Evolutionary conservation across 2,329 filamentous ascomycete species (phyloP), one percentile per base, ranked within the genome.

Genomic region (Cladosporium cucumerinum): DNA sequence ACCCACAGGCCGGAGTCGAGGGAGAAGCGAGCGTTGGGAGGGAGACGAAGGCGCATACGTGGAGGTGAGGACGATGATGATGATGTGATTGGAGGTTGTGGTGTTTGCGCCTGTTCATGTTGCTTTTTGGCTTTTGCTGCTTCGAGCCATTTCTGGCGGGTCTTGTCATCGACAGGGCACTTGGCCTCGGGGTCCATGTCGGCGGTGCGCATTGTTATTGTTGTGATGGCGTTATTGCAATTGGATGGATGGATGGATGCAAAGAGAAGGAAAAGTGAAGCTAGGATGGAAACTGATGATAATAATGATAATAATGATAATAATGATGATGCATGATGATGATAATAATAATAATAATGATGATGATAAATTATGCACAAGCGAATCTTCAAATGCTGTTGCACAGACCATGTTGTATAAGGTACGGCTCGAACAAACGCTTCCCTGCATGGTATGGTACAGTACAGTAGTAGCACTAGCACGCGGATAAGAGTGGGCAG

Each of bases 111-210:
- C 70, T 72, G 70, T 57, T 64, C 66, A 55, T 64, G 64, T 65
- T 66, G 39, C 62, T 67, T 63, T 57, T 72, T 70, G 74, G 77
- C 84, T 80, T 74, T 86, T 48, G 89, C 87, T 74, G 92, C 87
- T 65, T 85, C 82, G 43, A 98, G 85, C 94, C 94, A 99, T 72
- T 89, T 87, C 72, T 93, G 90, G 72, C 95, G 89, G 61, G 92
- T 90, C 73, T 92, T 91, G 80, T 93, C 90, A 79, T 98, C 93
- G 73, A 98, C 92, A 5, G 95, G 95, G 74, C 95, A 98, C 65
- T 74, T 71, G 62, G 57, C 54, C 54, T 64, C 62, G 51, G 76
- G 73, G 69, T 80, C 77, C 62, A 77, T 72, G 60, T 72, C 69
- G 55, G 70, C 69, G n/a, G 72, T 68, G 36, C 64, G 65, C 72